Percentiles rank a stretch among this genome's conserved stretches.
phyloP scores from a whole-genome alignment of 371 early-diverging fungal species.

The Lichtheimia corymbifera region DNA sequence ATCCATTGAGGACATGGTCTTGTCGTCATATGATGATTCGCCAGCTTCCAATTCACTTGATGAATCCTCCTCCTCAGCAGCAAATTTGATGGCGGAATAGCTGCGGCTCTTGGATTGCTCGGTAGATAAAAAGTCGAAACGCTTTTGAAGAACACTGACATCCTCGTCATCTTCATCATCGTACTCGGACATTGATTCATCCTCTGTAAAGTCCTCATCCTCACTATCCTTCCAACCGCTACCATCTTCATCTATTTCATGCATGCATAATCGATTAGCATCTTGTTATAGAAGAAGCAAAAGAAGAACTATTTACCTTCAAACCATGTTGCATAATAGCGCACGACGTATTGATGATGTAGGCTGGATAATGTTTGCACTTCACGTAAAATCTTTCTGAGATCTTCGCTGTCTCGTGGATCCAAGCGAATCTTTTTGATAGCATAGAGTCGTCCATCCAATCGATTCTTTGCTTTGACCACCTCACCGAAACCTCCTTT shows the following conservation, averaged over 20 bases:
- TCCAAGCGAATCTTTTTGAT: conserved; percentile 85
- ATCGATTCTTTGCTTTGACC: conserved; percentile 84
- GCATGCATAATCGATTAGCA: not conserved
- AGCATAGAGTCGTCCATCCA: conserved; percentile 89
- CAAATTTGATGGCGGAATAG: conserved; percentile 53
- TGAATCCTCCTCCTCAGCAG: conserved; percentile 48
- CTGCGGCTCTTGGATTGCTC: conserved; percentile 54
- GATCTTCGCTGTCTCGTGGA: conserved; percentile 75
- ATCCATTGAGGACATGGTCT: conserved; percentile 18
- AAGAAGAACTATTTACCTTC: conserved; percentile 57
- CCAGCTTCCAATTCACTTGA: conserved; percentile 19
- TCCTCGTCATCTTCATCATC: conserved; percentile 48
- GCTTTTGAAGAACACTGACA: conserved; percentile 52
- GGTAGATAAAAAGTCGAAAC: conserved; percentile 57
- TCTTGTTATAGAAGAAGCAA: not conserved
- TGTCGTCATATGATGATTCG: conserved; percentile 34
- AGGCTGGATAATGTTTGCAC: conserved; percentile 89
- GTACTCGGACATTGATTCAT: conserved; percentile 43
- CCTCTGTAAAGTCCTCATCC: conserved; percentile 35
- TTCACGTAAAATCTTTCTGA: conserved; percentile 85
- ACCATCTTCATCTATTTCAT: conserved; percentile 44
- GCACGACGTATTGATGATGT: conserved; percentile 89
- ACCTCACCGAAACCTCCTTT: conserved; percentile 95
- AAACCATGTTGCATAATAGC: conserved; percentile 95
- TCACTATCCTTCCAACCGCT: conserved; percentile 51